phyloP scores from a whole-genome alignment of 1,284 basidiomycete genomes.

The Melampsora larici-populina region DNA sequence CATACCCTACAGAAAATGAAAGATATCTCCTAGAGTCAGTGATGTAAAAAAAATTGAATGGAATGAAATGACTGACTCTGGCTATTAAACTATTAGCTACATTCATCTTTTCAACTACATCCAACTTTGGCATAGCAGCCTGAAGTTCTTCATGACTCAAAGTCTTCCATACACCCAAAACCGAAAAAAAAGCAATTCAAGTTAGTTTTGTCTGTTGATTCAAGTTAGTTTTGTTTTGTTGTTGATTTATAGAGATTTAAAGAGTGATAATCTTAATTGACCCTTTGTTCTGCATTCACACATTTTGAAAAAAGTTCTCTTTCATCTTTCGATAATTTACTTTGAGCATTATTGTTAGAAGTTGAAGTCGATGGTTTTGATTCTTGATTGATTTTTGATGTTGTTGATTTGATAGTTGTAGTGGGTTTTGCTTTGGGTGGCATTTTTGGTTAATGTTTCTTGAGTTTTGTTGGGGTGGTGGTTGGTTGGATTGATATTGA shows the following conservation, averaged over 20 bases:
- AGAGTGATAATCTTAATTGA: too few relatives aligned
- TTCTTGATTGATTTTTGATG: neutral
- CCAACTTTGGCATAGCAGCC: conserved; percentile 42
- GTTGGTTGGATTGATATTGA: too few relatives aligned
- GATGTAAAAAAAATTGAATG: too few relatives aligned
- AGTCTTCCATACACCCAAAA: too few relatives aligned
- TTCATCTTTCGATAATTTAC: conserved; percentile 43
- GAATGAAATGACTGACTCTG: conserved; percentile 20
- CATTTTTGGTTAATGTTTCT: neutral
- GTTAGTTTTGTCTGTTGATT: neutral
- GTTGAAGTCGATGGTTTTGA: neutral
- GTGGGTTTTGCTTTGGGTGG: neutral
- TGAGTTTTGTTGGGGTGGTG: neutral
- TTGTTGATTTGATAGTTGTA: neutral
- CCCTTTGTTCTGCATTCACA: conserved; percentile 41
- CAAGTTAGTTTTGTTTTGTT: too few relatives aligned
- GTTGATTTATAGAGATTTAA: too few relatives aligned
- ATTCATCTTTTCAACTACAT: conserved; percentile 42
- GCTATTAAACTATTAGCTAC: conserved; percentile 42
- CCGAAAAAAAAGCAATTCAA: neutral
- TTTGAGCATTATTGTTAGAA: neutral
- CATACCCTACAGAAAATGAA: conserved; percentile 32
- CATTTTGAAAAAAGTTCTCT: conserved; percentile 40
- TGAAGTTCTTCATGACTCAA: conserved; percentile 43
- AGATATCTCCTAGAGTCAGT: too few relatives aligned